These are phyloP conservation scores for Colletotrichum tabaci DNA, from an alignment of 2,329 filamentous ascomycete genomes.

Conservation along the genomic window DNA sequence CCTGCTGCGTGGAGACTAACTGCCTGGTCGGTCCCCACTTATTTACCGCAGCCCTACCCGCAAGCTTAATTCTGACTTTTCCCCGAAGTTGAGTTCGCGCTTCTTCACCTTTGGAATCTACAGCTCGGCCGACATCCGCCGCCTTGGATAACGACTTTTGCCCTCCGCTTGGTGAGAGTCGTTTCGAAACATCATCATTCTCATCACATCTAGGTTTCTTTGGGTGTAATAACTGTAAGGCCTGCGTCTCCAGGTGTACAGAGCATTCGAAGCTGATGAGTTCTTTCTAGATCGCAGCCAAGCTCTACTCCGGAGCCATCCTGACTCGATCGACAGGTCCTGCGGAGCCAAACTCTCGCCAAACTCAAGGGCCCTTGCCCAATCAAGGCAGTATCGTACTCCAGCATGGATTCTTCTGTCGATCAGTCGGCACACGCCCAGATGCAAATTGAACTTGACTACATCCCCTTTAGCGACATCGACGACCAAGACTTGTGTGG, in stretches of 20 bases:
- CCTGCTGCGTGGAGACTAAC: not conserved
- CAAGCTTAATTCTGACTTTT: conserved; percentile 38
- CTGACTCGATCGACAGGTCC: not conserved
- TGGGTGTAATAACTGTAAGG: not conserved
- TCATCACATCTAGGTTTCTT: not conserved
- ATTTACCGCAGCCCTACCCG: conserved; percentile 35
- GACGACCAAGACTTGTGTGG: not conserved
- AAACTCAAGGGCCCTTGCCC: not conserved
- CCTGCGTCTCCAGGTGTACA: not conserved
- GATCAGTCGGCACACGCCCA: conserved; percentile 1
- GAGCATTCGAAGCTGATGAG: not conserved
- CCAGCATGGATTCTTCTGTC: conserved; percentile 7
- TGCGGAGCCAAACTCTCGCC: not conserved
- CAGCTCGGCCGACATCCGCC: not conserved
- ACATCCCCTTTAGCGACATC: not conserved
- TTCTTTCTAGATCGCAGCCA: not conserved
- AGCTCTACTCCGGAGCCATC: not conserved
- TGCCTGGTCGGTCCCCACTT: conserved; percentile 17
- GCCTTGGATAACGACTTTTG: not conserved
- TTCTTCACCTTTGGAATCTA: no score
- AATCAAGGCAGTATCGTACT: not conserved
- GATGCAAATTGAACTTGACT: conserved; percentile 14
- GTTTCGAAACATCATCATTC: not conserved
- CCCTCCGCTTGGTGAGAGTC: not conserved
- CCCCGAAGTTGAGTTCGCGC: not conserved